Evolutionary conservation across 768 basidiomycete genomes (phyloP).

Genomic region (Naganishia vishniacii): DNA sequence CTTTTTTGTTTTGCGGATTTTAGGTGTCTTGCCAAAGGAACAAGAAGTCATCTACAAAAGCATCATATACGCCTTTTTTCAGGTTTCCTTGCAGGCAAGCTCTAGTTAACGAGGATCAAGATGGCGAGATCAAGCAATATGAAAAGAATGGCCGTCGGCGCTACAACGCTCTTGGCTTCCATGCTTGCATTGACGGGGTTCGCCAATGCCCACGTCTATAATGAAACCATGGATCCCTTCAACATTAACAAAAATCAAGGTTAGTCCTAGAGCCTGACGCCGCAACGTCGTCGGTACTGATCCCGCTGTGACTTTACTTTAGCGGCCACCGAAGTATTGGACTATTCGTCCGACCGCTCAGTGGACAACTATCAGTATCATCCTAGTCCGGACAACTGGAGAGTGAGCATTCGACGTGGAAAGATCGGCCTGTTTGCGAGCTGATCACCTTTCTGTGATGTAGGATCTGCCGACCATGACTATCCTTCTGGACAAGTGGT

Average conservation of each 20-base stretch:
- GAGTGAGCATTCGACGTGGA: constrained; percentile 45
- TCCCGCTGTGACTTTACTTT: not conserved
- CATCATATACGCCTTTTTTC: not conserved
- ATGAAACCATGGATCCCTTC: constrained; percentile 46
- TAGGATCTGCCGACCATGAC: constrained; percentile 47
- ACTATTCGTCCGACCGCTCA: constrained; percentile 61
- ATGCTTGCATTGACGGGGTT: constrained; percentile 2
- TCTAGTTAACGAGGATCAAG: not conserved
- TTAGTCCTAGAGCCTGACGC: constrained; percentile 20
- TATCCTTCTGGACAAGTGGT: constrained; percentile 77
- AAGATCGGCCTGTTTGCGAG: too few species aligned
- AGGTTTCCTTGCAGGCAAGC: not conserved
- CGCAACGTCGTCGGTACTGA: not conserved
- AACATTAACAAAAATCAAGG: constrained; percentile 48
- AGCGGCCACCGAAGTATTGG: constrained; percentile 51
- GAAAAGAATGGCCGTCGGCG: constrained; percentile 14
- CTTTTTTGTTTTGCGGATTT: not conserved
- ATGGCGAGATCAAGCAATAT: constrained; percentile 16
- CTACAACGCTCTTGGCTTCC: constrained; percentile 11
- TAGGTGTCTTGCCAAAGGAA: not conserved
- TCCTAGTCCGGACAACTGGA: constrained; percentile 78
- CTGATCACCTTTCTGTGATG: not conserved
- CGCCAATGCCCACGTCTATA: constrained; percentile 33
- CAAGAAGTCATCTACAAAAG: not conserved
- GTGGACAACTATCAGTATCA: constrained; percentile 60